phyloP scores from a whole-genome alignment of 257 asterid species.

The Scutellaria barbata region DNA sequence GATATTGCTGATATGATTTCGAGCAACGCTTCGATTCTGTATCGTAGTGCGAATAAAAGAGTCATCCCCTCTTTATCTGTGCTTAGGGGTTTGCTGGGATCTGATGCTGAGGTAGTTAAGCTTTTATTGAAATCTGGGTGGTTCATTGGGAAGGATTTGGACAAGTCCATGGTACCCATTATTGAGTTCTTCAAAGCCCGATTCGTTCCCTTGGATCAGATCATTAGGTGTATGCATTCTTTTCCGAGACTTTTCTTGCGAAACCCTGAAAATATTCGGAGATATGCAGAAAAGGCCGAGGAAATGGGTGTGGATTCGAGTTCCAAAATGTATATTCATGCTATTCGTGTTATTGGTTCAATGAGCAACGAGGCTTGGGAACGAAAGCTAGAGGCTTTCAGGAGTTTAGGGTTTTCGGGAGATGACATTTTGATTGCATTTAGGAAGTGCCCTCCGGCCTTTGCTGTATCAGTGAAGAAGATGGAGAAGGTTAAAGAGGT shows the following conservation, averaged over 20 bases:
- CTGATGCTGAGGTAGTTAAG: slow-evolving; percentile 37
- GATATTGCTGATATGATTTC: slow-evolving; percentile 41
- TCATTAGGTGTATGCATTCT: slow-evolving; percentile 9
- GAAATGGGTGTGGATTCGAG: slow-evolving; percentile 27
- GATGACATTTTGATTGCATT: slow-evolving; percentile 24
- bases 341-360: slow-evolving; percentile 28
- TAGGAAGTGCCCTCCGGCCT: slow-evolving; percentile 8
- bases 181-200: slow-evolving; percentile 39
- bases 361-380: slow-evolving; percentile 34
- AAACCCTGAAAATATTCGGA: slow-evolving; percentile 39
- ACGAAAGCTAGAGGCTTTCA: slow-evolving; percentile 30
- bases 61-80: slow-evolving; percentile 36
- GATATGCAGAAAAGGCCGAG: slow-evolving; percentile 39
- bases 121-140: slow-evolving; percentile 35
- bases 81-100: slow-evolving; percentile 33
- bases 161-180: slow-evolving; percentile 45
- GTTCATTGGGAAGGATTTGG: slow-evolving; percentile 36
- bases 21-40: slow-evolving; percentile 32
- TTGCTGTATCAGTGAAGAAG: slow-evolving; percentile 29
- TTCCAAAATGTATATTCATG: slow-evolving; percentile 33
- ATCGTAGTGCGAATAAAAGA: slow-evolving; percentile 22
- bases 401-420: slow-evolving; percentile 39
- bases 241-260: slow-evolving; percentile 42
- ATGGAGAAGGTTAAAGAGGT: slow-evolving; percentile 28
- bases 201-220: slow-evolving; percentile 28